phyloP scores from a whole-genome alignment of 2,329 filamentous ascomycete species.

The Rachicladosporium sp. region DNA sequence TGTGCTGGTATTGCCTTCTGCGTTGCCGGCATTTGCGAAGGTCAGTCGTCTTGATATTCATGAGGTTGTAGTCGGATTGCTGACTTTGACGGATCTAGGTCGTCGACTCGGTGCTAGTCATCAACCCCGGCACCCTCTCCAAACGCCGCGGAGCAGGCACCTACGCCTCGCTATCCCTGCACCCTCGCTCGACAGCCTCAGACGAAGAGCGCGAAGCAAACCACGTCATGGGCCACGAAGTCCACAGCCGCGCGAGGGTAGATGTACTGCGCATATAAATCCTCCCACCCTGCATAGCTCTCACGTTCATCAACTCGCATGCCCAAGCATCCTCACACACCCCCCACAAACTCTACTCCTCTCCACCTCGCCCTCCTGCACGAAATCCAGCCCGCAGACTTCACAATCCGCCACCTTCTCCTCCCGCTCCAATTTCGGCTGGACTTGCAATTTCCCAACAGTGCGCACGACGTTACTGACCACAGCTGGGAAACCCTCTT shows the following conservation, averaged over 20 bases:
- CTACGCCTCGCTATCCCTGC: slow-evolving; percentile 66
- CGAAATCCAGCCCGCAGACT: slow-evolving; percentile 50
- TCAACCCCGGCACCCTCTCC: slow-evolving; percentile 81
- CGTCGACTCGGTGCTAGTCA: slow-evolving; percentile 74
- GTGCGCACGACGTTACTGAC: slow-evolving; percentile 93
- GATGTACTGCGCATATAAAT: slow-evolving; percentile 73
- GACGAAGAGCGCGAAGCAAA: slow-evolving; percentile 45
- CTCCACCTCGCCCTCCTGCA: slow-evolving; percentile 31
- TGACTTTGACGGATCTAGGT: slow-evolving; percentile 45
- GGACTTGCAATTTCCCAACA: slow-evolving; percentile 61
- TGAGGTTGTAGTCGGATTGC: not conserved
- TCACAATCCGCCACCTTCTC: slow-evolving; percentile 38
- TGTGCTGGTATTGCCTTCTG: slow-evolving; percentile 69
- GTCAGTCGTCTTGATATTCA: slow-evolving; percentile 36
- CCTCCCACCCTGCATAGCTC: too few species aligned
- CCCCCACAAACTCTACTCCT: slow-evolving; percentile 53
- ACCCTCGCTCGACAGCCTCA: slow-evolving; percentile 45
- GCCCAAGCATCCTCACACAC: slow-evolving; percentile 42
- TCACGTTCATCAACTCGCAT: too few species aligned
- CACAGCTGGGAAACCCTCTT: slow-evolving; percentile 76
- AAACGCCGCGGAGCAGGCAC: slow-evolving; percentile 78
- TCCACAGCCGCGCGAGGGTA: slow-evolving; percentile 74
- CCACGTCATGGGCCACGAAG: slow-evolving; percentile 54
- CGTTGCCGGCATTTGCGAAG: slow-evolving; percentile 76
- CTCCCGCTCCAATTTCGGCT: slow-evolving; percentile 15